These are phyloP conservation scores for Stemphylium vesicarium DNA, from an alignment of 2,329 filamentous ascomycete genomes.

Conservation along the genomic window DNA sequence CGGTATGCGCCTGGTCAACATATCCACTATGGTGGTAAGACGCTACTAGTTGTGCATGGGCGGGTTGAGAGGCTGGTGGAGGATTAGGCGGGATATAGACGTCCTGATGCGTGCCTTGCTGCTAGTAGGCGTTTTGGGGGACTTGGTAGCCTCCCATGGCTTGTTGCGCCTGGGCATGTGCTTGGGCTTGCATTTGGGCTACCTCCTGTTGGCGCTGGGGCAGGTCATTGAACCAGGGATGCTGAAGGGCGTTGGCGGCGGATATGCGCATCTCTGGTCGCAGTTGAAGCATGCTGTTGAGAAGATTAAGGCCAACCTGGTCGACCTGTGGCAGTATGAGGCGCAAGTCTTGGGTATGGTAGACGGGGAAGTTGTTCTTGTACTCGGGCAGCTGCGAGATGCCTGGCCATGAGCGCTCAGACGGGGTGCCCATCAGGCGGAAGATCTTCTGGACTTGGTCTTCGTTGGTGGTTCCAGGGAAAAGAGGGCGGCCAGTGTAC, in stretches of 20 bases:
- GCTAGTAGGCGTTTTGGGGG: constrained; percentile 48
- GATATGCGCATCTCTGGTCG: constrained; percentile 90
- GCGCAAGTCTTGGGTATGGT: constrained; percentile 87
- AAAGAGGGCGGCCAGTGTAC: constrained; percentile 94
- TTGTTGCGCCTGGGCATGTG: constrained; percentile 46
- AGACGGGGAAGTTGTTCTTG: constrained; percentile 93
- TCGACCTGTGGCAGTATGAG: constrained; percentile 92
- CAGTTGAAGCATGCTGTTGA: constrained; percentile 90
- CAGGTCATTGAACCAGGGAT: constrained; percentile 89
- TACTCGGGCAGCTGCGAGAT: constrained; percentile 97
- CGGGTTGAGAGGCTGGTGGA: background rate
- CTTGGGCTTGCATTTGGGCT: constrained; percentile 39
- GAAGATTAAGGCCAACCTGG: constrained; percentile 80
- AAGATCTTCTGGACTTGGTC: constrained; percentile 98
- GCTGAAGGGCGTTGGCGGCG: constrained; percentile 82
- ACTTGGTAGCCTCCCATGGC: constrained; percentile 48
- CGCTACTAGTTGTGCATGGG: background rate
- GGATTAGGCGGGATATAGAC: background rate
- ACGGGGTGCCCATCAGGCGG: constrained; percentile 96
- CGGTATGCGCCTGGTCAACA: background rate
- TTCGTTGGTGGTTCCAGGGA: constrained; percentile 97
- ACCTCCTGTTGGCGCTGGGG: constrained; percentile 57
- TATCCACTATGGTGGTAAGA: background rate
- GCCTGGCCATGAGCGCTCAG: constrained; percentile 92
- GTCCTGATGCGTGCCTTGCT: background rate